A percentile compares a stretch with the other conserved stretches of the same genome.
Evolutionary conservation across 352 stramenopile species (phyloP).

Genomic region (Pelagophyceae sp.): DNA sequence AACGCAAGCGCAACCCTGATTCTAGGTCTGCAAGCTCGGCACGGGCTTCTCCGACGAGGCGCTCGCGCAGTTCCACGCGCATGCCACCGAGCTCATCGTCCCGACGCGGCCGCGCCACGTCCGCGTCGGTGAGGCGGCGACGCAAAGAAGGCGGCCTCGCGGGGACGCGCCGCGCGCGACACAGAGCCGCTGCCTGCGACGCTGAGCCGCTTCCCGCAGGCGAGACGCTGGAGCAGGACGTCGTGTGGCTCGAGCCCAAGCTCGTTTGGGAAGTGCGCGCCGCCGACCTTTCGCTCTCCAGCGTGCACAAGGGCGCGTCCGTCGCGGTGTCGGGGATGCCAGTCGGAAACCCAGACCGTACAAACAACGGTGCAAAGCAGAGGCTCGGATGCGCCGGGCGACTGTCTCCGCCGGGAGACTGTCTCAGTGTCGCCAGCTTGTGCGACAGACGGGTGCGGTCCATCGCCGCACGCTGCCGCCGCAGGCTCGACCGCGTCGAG

Average conservation of each 20-base stretch:
- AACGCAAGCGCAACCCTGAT: too few species aligned
- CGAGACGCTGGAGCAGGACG: conserved; percentile 61
- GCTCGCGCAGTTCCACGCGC: conserved; percentile 72
- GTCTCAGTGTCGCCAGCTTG: conserved; percentile 22
- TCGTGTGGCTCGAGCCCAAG: conserved; percentile 89
- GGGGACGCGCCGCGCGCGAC: conserved; percentile 73
- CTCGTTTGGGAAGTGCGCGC: conserved; percentile 97
- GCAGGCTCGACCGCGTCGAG: conserved; percentile 25
- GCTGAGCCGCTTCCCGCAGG: too few species aligned
- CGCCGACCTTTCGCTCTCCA: conserved; percentile 94
- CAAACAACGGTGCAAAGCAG: conserved; percentile 26
- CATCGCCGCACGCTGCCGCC: too few species aligned
- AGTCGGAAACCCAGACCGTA: conserved; percentile 64
- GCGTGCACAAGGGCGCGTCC: conserved; percentile 90
- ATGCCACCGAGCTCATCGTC: neutral
- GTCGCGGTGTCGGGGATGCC: too few species aligned
- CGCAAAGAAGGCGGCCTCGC: conserved; percentile 68
- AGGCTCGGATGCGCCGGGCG: conserved; percentile 47
- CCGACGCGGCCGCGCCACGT: conserved; percentile 26
- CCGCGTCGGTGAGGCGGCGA: too few species aligned
- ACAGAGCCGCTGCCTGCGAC: too few species aligned
- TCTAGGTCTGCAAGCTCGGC: conserved; percentile 97
- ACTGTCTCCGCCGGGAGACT: conserved; percentile 19
- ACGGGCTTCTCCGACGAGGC: conserved; percentile 97
- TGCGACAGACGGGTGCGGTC: neutral